phyloP scores from a whole-genome alignment of 73 alveolate species.

The Paramecium tetraurelia region DNA sequence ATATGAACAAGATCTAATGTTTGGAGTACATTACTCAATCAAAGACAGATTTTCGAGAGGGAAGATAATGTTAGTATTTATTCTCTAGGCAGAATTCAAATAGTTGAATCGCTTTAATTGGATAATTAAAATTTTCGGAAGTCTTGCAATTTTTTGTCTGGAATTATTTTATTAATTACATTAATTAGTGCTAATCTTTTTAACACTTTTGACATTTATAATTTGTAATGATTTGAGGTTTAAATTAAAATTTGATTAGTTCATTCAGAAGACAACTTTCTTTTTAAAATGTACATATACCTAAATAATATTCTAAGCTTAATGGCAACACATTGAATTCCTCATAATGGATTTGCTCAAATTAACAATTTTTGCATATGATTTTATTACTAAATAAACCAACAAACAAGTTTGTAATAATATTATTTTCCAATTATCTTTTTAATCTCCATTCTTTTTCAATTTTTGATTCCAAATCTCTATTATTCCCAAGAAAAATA shows the following conservation, averaged over 20 bases:
- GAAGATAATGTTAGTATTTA: background rate
- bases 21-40: background rate
- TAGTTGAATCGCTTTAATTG: background rate
- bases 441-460: background rate
- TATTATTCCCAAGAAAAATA: background rate
- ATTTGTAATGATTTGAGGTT: background rate
- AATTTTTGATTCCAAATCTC: background rate
- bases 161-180: background rate
- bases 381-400: background rate
- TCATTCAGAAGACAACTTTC: background rate
- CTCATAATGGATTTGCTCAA: background rate
- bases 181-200: background rate
- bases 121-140: background rate
- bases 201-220: background rate
- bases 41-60: background rate
- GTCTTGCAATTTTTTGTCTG: background rate
- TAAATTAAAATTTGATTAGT: background rate
- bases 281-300: background rate
- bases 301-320: background rate
- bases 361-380: background rate
- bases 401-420: background rate
- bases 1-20: background rate
- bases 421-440: background rate
- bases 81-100: background rate
- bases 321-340: background rate